Base-by-base conservation (phyloP, 306 rosid species). In the Aeschynomene evenia region DNA sequence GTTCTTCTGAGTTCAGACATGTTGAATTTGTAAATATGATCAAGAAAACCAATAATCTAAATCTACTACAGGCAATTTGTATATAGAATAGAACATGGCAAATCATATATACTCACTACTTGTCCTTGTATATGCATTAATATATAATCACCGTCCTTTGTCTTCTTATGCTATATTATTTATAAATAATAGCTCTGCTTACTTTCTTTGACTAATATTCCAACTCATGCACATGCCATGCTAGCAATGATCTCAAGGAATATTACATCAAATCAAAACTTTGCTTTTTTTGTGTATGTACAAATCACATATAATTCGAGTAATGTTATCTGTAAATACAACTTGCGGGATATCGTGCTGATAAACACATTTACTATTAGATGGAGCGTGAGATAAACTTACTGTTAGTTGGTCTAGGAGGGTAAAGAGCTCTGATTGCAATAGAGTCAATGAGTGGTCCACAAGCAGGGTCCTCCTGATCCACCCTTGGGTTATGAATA, bases 381-480 rank as follows among this genome's bases (percentile, higher is more conserved):
- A n/a, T n/a, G n/a, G n/a, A n/a, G n/a, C n/a, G 36, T 20, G 51
- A 45, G 9, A 73, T 11, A 12, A 24, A 69, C 87, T 66, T 72
- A 85, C 96, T 67, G 28, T 72, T 83, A 14, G 87, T 81, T 49
- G 76, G 78, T 54, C 67, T 74, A 11, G 96, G 96, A 48, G 89
- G 84, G 45, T 79, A 71, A 2, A 89, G 78, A 33, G 84, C 74
- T 43, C 57, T 81, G 12, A 89, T 43, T 31, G 89, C 93, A 31
- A 89, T 5, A 2, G 91, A 81, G 74, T 89, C 96, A 31, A 89
- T 80, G 21, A 89, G 82, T 0, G 96, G 96, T 0, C 96, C 96
- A 58, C 96, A 89, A 19, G 96, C 96, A 0, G 92, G 86, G 51
- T 87, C 96, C 40, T 87, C 93, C 59, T 89, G 89, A 0, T 63